Base-by-base conservation (phyloP, 2,329 filamentous ascomycete genomes). In the Hysterium pulicare region DNA sequence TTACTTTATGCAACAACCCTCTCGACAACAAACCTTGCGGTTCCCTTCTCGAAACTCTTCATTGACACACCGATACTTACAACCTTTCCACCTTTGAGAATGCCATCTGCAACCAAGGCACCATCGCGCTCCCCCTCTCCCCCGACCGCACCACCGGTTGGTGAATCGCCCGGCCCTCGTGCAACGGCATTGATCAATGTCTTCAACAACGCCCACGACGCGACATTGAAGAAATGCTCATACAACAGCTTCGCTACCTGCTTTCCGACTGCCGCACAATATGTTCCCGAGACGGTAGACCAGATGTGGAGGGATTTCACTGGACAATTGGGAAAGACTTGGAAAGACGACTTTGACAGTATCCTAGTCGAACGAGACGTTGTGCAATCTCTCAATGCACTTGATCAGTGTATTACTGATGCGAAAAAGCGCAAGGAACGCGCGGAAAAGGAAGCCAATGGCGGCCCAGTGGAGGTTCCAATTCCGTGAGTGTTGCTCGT, bases 201-300 rank as follows among this genome's bases (percentile, higher is more conserved):
- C 49, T 84, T 81, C 67, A 68, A 71, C 41, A 72, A 79, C 46
- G 80, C 81, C 13, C 71, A 83, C 17, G 70, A 73, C 9, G 76
- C 79, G 47, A 79, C 81, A 1, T 61, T 83, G n/a, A 75, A 77
- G 48, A 78, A 79, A 39, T 81, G 79, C 61, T 79, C 73, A 8
- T 77, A 81, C 58, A 67, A 70, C 37, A 83, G 82, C 53, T 84
- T 84, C 58, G 72, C 78, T 0, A 68, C 77, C 19, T 84, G 81
- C 54, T 84, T 84, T 50, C 81, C 81, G 0, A 84, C 81, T 0
- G 75, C 79, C 2, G 77, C 80, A 15, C 68, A 71, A 53, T 70
- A 81, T 53, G 77, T 77, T 9, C 75, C 78, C 1, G 74, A 74
- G 20, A 74, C 73, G 32, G 56, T 84, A 44, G 74, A 80, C 53